Base-by-base conservation (phyloP, 441 rosid genomes). In the Adansonia gregorii region DNA sequence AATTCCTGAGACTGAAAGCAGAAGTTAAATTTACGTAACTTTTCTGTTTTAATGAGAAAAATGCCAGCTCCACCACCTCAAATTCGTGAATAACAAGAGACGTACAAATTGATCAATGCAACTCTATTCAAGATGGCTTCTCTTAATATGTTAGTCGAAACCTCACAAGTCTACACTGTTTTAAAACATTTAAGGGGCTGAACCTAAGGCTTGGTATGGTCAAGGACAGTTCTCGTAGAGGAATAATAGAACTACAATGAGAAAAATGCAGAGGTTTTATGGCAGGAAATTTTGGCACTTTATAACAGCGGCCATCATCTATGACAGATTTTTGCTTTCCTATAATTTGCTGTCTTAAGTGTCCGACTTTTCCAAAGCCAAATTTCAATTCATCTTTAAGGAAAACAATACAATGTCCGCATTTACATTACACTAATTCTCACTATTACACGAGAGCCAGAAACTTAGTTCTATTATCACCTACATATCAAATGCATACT, bases 21-120 rank as follows among this genome's bases (percentile, higher is more conserved):
- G 39, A 1, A 12, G 41, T 27, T 27, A 63, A 12, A 63, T 27
- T 27, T 35, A 63, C 17, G 12, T 63, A 12, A 55, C 24, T 31
- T 63, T 14, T 12, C 14, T 4, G 15, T 52, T 14, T 52, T 31
- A 12, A 7, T 12, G 46, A 64, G 46, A 31, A 63, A 60, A 31
- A 14, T 31, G 68, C 46, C 68, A 64, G 68, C 20, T 31, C 11
- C 46, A 64, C 68, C 68, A 15, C 46, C 15, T 64, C 20, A 64
- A 64, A 14, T n/a, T 64, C 68, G 35, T 15, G 41, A 31, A 6
- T 12, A 3, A 14, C 17, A 35, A 63, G 39, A 8, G 20, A 35
- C 4, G 46, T 64, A 64, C 20, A 6, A 15, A 64, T 45, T 31
- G 11, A 35, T 31, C 0, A 31, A 61, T 14, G 68, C 68, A 64